Evolutionary conservation across 2,329 filamentous ascomycete species (phyloP).

Genomic region (Ascochyta clinopodiicola): DNA sequence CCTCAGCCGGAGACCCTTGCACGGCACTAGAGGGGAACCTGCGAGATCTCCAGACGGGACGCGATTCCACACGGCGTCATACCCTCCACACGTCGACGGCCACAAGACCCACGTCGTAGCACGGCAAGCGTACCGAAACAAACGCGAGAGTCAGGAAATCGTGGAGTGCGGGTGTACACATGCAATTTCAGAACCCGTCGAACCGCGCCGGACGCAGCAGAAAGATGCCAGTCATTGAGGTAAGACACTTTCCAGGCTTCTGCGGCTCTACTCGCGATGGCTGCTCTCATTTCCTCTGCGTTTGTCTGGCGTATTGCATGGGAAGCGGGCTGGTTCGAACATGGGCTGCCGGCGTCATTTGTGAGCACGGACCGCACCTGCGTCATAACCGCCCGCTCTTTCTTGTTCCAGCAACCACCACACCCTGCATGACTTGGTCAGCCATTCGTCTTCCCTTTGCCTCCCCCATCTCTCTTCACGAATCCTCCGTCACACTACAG

Average conservation of each 20-base stretch:
- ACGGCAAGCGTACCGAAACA: constrained; percentile 19
- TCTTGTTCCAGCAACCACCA: constrained; percentile 31
- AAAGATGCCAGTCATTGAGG: constrained; percentile 46
- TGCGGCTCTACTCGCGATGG: not conserved
- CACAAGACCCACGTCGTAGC: constrained; percentile 24
- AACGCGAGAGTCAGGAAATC: constrained; percentile 10
- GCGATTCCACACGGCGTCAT: constrained; percentile 34
- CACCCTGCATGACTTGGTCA: constrained; percentile 33
- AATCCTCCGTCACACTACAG: constrained; percentile 21
- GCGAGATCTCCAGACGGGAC: constrained; percentile 33
- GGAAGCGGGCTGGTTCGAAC: constrained; percentile 5
- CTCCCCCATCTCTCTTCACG: constrained; percentile 20
- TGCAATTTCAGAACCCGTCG: constrained; percentile 28
- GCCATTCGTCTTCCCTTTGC: constrained; percentile 22
- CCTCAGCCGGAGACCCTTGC: constrained; percentile 26
- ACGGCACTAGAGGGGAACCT: constrained; percentile 24
- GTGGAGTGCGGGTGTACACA: constrained; percentile 5
- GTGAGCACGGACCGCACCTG: constrained; percentile 20
- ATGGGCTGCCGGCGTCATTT: constrained; percentile 32
- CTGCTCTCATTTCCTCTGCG: constrained; percentile 18
- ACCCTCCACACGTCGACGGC: constrained; percentile 24
- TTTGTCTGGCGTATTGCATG: constrained; percentile 11
- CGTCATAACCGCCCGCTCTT: constrained; percentile 27
- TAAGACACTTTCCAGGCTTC: constrained; percentile 25
- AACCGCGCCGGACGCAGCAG: constrained; percentile 26